Percentiles rank a stretch among this genome's conserved stretches.
Conservation (phyloP, 106 monocot species). For the Agapanthus africanus region DNA sequence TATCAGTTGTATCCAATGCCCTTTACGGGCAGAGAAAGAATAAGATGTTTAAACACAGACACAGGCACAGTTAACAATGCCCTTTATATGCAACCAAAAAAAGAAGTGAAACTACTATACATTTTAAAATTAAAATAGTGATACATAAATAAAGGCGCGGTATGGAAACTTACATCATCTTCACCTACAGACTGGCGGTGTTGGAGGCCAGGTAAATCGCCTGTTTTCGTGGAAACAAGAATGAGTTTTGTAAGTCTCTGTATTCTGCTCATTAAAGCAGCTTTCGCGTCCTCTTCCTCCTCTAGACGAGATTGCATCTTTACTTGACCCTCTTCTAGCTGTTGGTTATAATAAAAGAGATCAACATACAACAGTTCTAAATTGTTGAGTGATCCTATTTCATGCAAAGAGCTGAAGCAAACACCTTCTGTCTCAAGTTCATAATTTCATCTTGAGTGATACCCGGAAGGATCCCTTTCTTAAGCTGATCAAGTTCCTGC, state of each 20-base stretch:
- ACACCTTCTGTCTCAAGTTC: slow-evolving; percentile 74
- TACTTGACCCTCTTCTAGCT: slow-evolving; percentile 97
- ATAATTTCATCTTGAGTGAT: slow-evolving; percentile 86
- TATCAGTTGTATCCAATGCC: no score
- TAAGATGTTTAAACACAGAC: no score
- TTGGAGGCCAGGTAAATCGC: slow-evolving; percentile 53
- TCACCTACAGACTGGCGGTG: slow-evolving; percentile 37
- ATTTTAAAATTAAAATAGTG: background rate
- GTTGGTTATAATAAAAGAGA: background rate
- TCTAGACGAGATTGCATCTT: slow-evolving; percentile 97
- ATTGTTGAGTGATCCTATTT: background rate
- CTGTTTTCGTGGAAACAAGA: slow-evolving; percentile 90
- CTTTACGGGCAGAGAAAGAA: no score
- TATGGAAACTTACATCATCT: slow-evolving; percentile 61
- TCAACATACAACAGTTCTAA: background rate
- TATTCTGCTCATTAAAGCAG: slow-evolving; percentile 97
- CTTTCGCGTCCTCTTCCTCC: slow-evolving; percentile 99
- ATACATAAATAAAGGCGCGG: background rate
- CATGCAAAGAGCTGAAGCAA: background rate
- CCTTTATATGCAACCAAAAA: no score
- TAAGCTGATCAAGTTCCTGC: slow-evolving; percentile 85
- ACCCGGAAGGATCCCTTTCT: slow-evolving; percentile 60
- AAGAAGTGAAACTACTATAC: background rate
- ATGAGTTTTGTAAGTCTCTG: slow-evolving; percentile 94
- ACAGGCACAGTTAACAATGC: no score